phyloP scores from a whole-genome alignment of 1,139 yeast genomes.

The Kodamaea suecica region DNA sequence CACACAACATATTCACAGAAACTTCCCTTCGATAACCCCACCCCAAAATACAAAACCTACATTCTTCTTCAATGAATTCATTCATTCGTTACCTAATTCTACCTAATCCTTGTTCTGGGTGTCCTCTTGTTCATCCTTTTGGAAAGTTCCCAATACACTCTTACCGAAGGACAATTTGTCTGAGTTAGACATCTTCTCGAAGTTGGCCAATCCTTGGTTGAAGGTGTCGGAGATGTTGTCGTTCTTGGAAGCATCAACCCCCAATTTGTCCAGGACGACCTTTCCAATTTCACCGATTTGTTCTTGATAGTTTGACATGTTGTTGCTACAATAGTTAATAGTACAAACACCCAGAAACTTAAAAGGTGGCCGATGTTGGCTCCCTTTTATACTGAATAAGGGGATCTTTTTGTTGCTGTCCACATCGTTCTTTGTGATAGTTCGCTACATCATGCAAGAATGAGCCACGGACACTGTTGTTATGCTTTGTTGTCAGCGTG shows the following conservation, averaged over 20 bases:
- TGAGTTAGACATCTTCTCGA: conserved; percentile 9
- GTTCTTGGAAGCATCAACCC: conserved; percentile 10
- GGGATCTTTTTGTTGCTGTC: too few species aligned
- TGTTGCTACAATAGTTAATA: neutral
- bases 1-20: too few species aligned
- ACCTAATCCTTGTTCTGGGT: conserved; percentile 5
- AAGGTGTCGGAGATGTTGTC: conserved; percentile 10
- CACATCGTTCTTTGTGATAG: too few species aligned
- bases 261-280: conserved; percentile 10
- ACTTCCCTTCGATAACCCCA: too few species aligned
- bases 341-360: too few species aligned
- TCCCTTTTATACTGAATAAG: neutral
- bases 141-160: conserved; percentile 7
- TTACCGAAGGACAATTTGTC: conserved; percentile 13
- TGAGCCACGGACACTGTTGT: too few species aligned
- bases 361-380: too few species aligned
- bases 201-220: conserved; percentile 13
- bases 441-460: too few species aligned
- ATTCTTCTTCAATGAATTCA: neutral
- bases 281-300: conserved; percentile 2
- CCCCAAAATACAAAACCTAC: neutral
- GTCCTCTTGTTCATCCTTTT: conserved; percentile 12
- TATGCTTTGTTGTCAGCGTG: too few species aligned
- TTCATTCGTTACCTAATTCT: neutral
- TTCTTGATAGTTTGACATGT: conserved; percentile 2